A percentile compares a stretch with the other conserved stretches of the same genome.
phyloP scores from a whole-genome alignment of 345 rosid genomes.

The Eucalyptus brandiana region DNA sequence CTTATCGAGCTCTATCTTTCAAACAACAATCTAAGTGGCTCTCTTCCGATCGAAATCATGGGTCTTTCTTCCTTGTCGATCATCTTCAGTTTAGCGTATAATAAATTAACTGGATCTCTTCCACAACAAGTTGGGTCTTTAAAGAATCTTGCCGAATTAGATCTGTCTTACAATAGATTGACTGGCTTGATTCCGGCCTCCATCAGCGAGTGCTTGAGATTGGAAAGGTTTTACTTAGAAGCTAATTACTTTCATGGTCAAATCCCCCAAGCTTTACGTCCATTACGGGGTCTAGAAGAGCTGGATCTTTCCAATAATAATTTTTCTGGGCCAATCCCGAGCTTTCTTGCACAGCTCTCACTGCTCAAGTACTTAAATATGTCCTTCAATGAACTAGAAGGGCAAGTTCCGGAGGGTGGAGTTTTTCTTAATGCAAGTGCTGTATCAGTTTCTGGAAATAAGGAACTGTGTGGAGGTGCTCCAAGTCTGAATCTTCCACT shows the following conservation, averaged over 20 bases:
- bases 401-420: no score
- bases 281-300: neutral
- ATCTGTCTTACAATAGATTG: neutral
- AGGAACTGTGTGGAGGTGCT: no score
- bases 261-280: neutral
- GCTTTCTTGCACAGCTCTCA: no score
- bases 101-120: neutral
- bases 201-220: neutral
- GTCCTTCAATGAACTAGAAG: no score
- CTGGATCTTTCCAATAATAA: no score
- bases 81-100: neutral
- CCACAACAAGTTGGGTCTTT: neutral
- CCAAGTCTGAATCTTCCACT: no score
- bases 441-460: no score
- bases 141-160: neutral
- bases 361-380: no score
- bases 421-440: no score
- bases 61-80: neutral
- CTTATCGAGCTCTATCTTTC: neutral
- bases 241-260: neutral
- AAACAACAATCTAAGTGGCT: neutral
- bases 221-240: neutral
- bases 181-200: neutral
- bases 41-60: fast-evolving
- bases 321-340: no score